Conservation (phyloP, 2,329 filamentous ascomycete species). For the Diaporthe ampelina region DNA sequence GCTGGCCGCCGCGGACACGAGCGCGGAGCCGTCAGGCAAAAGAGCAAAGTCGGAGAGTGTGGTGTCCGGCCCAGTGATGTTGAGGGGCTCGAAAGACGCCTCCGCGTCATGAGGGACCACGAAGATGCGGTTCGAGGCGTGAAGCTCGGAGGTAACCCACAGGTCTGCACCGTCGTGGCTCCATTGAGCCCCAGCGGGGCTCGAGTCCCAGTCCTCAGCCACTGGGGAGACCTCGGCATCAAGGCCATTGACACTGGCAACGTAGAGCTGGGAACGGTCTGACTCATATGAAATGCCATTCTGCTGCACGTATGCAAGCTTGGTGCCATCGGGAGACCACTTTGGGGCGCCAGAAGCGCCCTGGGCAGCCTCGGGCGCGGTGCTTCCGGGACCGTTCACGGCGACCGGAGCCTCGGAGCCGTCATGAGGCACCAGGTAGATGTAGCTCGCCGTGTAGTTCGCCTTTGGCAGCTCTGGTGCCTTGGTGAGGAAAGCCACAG, state of each 20-base stretch:
- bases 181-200: constrained; percentile 48
- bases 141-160: constrained; percentile 10
- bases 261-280: constrained; percentile 52
- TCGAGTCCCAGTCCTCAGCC: constrained; percentile 51
- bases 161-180: constrained; percentile 39
- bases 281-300: constrained; percentile 70
- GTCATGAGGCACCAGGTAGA: constrained; percentile 52
- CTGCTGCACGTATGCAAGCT: constrained; percentile 74
- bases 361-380: constrained; percentile 49
- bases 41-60: constrained; percentile 47
- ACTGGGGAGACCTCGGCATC: constrained; percentile 55
- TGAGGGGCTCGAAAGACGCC: constrained; percentile 47
- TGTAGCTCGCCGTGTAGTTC: constrained; percentile 61
- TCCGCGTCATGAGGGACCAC: background rate
- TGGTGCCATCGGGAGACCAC: constrained; percentile 71
- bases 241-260: constrained; percentile 61
- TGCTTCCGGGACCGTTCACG: constrained; percentile 51
- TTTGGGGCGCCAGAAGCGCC: constrained; percentile 53
- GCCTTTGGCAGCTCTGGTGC: constrained; percentile 67
- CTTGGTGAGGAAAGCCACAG: constrained; percentile 69
- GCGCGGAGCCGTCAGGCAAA: constrained; percentile 47
- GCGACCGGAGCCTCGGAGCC: constrained; percentile 50
- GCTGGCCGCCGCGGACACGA: constrained; percentile 53
- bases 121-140: constrained; percentile 13
- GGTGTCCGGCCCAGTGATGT: constrained; percentile 52